A percentile compares a stretch with the other conserved stretches of the same genome.
Conservation (phyloP, 768 basidiomycete genomes). For the Mycena galopus region DNA sequence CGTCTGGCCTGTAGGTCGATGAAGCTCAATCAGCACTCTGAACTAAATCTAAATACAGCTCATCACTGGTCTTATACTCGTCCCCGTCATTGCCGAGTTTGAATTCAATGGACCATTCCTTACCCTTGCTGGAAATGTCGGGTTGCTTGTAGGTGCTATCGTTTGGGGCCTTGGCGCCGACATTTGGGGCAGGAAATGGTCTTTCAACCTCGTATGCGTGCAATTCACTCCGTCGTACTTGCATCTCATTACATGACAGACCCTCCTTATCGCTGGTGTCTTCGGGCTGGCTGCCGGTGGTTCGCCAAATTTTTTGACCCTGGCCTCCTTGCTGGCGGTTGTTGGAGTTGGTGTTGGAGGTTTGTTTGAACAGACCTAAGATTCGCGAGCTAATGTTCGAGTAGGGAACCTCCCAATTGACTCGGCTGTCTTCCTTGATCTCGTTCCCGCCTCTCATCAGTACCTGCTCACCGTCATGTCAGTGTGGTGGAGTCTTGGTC, state of each 20-base stretch:
- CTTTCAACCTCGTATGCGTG: conserved; percentile 6
- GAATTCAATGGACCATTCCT: conserved; percentile 70
- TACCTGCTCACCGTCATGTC: conserved; percentile 82
- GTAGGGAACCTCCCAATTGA: conserved; percentile 77
- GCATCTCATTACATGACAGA: conserved; percentile 71
- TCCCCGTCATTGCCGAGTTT: conserved; percentile 77
- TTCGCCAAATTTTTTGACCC: conserved; percentile 63
- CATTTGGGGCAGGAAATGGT: conserved; percentile 76
- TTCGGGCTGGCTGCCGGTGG: conserved; percentile 77
- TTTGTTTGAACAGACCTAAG: background rate
- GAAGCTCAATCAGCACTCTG: background rate
- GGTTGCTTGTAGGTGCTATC: conserved; percentile 75
- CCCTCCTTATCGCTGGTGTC: conserved; percentile 73
- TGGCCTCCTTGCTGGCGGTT: conserved; percentile 63
- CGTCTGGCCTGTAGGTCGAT: conserved; percentile 74
- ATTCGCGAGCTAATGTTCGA: conserved; percentile 3
- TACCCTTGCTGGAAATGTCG: conserved; percentile 79
- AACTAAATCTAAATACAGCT: conserved; percentile 51
- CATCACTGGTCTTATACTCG: conserved; percentile 75
- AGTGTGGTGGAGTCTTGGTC: conserved; percentile 86
- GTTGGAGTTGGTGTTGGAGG: conserved; percentile 79
- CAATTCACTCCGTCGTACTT: conserved; percentile 42
- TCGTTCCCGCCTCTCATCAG: conserved; percentile 78
- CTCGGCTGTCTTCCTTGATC: conserved; percentile 84
- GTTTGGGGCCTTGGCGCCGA: conserved; percentile 80